Conservation (phyloP, 192 early-diverging fungal genomes). For the Coemansia sp. region DNA sequence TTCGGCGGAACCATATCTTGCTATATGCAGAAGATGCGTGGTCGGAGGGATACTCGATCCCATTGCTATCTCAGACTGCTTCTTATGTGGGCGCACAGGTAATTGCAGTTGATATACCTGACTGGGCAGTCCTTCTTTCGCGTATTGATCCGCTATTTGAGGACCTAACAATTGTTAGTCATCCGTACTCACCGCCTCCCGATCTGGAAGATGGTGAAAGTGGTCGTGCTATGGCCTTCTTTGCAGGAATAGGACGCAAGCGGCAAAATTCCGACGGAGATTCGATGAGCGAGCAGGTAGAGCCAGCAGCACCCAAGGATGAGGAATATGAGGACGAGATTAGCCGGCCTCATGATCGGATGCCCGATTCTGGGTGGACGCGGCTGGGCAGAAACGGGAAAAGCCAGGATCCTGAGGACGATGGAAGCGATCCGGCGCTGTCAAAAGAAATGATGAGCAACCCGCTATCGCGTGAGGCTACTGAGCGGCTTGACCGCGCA, state of each 20-base stretch:
- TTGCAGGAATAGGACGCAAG: slow-evolving; percentile 38
- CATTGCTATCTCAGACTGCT: slow-evolving; percentile 19
- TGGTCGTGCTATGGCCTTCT: slow-evolving; percentile 41
- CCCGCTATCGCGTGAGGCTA: slow-evolving; percentile 32
- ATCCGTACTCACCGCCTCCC: slow-evolving; percentile 46
- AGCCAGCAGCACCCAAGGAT: slow-evolving; percentile 4
- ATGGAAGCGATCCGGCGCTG: slow-evolving; percentile 35
- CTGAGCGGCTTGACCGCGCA: slow-evolving; percentile 29
- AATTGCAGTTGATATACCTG: slow-evolving; percentile 42
- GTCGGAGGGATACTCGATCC: slow-evolving; percentile 48
- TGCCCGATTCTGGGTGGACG: slow-evolving; percentile 15
- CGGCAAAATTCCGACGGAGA: slow-evolving; percentile 20
- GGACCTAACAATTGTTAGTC: slow-evolving; percentile 50
- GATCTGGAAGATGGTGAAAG: slow-evolving; percentile 22
- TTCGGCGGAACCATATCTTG: slow-evolving; percentile 39
- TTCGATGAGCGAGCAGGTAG: slow-evolving; percentile 16
- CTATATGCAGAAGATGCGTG: slow-evolving; percentile 48
- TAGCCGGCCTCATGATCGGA: slow-evolving; percentile 6
- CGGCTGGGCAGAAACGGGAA: slow-evolving; percentile 9
- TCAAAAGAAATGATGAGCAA: slow-evolving; percentile 52
- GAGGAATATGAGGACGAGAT: slow-evolving; percentile 16
- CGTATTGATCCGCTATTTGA: slow-evolving; percentile 44
- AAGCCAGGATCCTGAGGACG: slow-evolving; percentile 10
- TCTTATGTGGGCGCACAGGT: slow-evolving; percentile 18
- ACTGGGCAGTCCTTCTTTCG: slow-evolving; percentile 42